These are phyloP conservation scores for Gynandropsis gynandra DNA, from an alignment of 345 rosid genomes.

Conservation along the genomic window DNA sequence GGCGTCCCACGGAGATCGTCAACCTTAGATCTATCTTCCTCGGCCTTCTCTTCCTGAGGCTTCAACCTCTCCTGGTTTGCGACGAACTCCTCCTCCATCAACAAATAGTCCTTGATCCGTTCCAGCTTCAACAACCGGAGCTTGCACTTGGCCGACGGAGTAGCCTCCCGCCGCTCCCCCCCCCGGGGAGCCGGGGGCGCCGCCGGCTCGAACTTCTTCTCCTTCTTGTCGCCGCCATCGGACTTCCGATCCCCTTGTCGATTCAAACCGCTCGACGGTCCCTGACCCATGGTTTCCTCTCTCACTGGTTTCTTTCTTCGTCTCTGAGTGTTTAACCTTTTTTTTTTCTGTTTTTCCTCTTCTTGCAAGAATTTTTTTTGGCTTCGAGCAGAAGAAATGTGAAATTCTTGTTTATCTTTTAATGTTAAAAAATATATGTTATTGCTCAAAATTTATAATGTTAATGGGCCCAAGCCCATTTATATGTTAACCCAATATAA, in stretches of 20 bases:
- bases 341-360: neutral
- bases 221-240: constrained; percentile 78
- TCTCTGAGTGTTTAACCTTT: neutral
- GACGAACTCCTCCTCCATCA: constrained; percentile 97
- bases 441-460: neutral
- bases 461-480: neutral
- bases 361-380: constrained; percentile 13
- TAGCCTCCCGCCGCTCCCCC: constrained; percentile 76
- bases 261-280: constrained; percentile 75
- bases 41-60: constrained; percentile 95
- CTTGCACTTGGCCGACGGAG: constrained; percentile 79
- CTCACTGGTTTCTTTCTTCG: constrained; percentile 4
- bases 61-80: constrained; percentile 83
- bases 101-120: constrained; percentile 76
- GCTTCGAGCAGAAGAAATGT: constrained; percentile 29
- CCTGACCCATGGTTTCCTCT: constrained; percentile 64
- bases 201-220: constrained; percentile 85
- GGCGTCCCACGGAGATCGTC: constrained; percentile 91
- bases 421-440: neutral
- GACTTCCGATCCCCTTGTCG: constrained; percentile 76
- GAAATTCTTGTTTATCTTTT: neutral
- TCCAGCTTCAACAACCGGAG: constrained; percentile 74
- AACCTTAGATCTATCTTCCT: constrained; percentile 88
- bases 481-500: neutral
- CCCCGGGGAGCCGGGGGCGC: constrained; percentile 91